Conservation (phyloP, 495 filamentous ascomycete species). For the Penicillium simplicissimum region DNA sequence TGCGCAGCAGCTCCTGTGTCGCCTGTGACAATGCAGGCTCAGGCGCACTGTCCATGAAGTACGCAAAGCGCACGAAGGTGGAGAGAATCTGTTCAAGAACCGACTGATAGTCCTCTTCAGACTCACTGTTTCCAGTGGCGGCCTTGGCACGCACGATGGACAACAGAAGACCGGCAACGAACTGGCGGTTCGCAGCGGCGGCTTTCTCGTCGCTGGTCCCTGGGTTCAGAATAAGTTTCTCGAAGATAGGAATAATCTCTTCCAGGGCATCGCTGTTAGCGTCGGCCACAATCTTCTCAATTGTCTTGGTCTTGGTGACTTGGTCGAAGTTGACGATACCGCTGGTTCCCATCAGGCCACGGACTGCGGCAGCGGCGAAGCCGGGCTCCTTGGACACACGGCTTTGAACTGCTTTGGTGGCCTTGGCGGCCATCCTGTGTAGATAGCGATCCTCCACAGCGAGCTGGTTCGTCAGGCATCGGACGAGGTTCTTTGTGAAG, state of each 20-base stretch:
- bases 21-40: constrained; percentile 54
- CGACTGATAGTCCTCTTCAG: constrained; percentile 32
- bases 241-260: constrained; percentile 45
- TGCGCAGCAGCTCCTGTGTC: constrained; percentile 68
- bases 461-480: constrained; percentile 84
- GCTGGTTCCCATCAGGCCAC: constrained; percentile 63
- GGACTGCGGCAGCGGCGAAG: constrained; percentile 59
- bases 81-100: constrained; percentile 43
- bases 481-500: constrained; percentile 81
- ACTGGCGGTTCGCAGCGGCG: constrained; percentile 48
- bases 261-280: constrained; percentile 53
- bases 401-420: constrained; percentile 64
- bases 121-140: constrained; percentile 34
- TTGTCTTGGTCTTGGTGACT: constrained; percentile 82
- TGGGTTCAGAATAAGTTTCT: constrained; percentile 40
- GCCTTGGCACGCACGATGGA: constrained; percentile 45
- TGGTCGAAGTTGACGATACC: constrained; percentile 82
- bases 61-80: constrained; percentile 46
- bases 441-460: constrained; percentile 81
- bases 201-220: constrained; percentile 44
- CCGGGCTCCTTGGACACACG: constrained; percentile 65
- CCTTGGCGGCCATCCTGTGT: constrained; percentile 74
- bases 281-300: constrained; percentile 70
- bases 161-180: constrained; percentile 50
- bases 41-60: constrained; percentile 39